A percentile compares a stretch with the other conserved stretches of the same genome.
phyloP scores from a whole-genome alignment of 1,284 basidiomycete genomes.

The Microbotryum lychnidis-dioicae region DNA sequence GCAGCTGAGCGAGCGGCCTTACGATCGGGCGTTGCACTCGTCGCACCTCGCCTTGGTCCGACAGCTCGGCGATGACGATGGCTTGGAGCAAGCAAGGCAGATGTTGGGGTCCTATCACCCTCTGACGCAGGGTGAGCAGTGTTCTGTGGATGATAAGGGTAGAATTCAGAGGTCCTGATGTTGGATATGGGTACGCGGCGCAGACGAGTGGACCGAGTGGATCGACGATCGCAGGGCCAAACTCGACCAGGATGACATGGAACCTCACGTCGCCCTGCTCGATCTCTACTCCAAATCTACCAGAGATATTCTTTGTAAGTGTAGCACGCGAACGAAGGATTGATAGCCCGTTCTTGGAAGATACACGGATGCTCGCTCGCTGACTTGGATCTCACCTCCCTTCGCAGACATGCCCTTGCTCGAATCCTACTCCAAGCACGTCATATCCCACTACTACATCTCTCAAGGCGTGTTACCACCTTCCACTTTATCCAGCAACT shows the following conservation, averaged over 20 bases:
- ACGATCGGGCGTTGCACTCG: slow-evolving; percentile 19
- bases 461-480: slow-evolving; percentile 22
- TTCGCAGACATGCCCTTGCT: slow-evolving; percentile 26
- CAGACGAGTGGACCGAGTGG: slow-evolving; percentile 29
- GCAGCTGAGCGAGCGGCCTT: slow-evolving; percentile 14
- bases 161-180: too few species aligned
- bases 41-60: slow-evolving; percentile 14
- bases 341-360: too few species aligned
- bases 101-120: slow-evolving; percentile 7
- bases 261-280: slow-evolving; percentile 23
- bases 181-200: too few species aligned
- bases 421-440: slow-evolving; percentile 20
- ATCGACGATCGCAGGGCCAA: slow-evolving; percentile 16
- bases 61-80: slow-evolving; percentile 15
- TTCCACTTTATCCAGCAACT: not conserved
- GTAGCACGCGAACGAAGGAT: too few species aligned
- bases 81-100: slow-evolving; percentile 10
- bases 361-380: not conserved
- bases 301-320: slow-evolving; percentile 25
- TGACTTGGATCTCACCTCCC: not conserved
- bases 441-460: slow-evolving; percentile 19
- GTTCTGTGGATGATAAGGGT: too few species aligned
- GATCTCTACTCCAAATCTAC: slow-evolving; percentile 28
- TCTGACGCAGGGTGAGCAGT: slow-evolving; percentile 3
- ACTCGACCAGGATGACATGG: slow-evolving; percentile 8